phyloP scores from a whole-genome alignment of 768 basidiomycete genomes.

The Leccinum disarticulatum region DNA sequence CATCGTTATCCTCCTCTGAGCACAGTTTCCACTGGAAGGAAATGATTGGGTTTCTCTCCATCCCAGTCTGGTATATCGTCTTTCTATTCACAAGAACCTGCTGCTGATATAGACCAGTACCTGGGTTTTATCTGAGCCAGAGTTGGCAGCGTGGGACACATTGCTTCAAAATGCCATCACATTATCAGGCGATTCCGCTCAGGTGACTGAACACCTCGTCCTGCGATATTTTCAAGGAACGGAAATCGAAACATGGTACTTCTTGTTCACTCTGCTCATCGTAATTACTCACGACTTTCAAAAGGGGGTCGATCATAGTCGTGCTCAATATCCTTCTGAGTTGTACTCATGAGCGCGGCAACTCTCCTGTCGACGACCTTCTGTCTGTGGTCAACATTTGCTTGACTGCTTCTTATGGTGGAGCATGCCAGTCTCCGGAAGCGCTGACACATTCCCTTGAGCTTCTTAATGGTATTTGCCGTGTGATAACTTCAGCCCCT shows the following conservation, averaged over 20 bases:
- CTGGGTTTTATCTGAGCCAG: conserved; percentile 45
- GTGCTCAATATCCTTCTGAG: conserved; percentile 21
- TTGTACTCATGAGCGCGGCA: conserved; percentile 5
- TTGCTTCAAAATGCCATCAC: conserved; percentile 36
- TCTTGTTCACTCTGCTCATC: neutral
- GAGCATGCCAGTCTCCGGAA: conserved; percentile 23
- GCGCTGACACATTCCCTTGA: conserved; percentile 31
- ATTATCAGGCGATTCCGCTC: conserved; percentile 9
- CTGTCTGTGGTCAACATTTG: conserved; percentile 32
- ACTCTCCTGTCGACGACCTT: conserved; percentile 18
- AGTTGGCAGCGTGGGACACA: conserved; percentile 43
- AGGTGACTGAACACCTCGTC: conserved; percentile 17
- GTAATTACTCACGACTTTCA: conserved; percentile 8
- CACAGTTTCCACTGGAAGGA: conserved; percentile 38
- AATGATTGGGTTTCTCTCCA: conserved; percentile 42
- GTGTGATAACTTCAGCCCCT: conserved; percentile 31
- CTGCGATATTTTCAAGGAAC: conserved; percentile 13
- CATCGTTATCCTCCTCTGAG: conserved; percentile 28
- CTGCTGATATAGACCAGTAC: conserved; percentile 31
- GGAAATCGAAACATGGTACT: conserved; percentile 25
- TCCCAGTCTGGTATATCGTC: conserved; percentile 47
- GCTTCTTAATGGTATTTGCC: conserved; percentile 38
- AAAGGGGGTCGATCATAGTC: conserved; percentile 23
- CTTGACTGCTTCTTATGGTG: conserved; percentile 38
- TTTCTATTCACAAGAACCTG: neutral